Percentiles rank a stretch among this genome's conserved stretches.
Evolutionary conservation across 495 filamentous ascomycete species (phyloP).

Genomic region (Neurospora sublineolata): DNA sequence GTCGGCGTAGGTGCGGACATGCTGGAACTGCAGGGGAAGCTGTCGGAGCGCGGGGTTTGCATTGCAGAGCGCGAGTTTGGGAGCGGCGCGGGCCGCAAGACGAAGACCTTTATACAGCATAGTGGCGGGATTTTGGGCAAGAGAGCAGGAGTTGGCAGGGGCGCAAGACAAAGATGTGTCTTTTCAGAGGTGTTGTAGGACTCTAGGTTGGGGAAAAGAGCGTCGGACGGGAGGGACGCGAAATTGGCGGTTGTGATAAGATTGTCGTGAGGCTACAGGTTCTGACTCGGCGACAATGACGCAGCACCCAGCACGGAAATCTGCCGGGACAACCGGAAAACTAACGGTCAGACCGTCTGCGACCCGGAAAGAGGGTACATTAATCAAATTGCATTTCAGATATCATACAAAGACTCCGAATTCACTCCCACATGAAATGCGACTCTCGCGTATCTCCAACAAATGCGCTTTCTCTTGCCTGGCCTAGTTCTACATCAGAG

Average conservation of each 20-base stretch:
- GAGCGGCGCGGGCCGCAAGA: conserved; percentile 36
- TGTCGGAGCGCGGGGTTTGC: conserved; percentile 28
- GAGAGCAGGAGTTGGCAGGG: neutral
- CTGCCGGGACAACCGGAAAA: neutral
- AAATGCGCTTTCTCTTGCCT: neutral
- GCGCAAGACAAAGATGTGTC: neutral
- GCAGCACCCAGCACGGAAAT: neutral
- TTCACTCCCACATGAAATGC: neutral
- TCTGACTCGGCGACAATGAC: neutral
- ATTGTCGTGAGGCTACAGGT: neutral
- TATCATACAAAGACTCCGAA: neutral
- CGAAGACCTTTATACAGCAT: conserved; percentile 42
- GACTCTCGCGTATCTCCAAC: neutral
- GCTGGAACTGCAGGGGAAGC: conserved; percentile 35
- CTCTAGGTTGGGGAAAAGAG: neutral
- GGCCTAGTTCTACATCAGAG: neutral
- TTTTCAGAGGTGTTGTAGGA: neutral
- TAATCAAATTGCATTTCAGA: neutral
- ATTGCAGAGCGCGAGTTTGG: conserved; percentile 16
- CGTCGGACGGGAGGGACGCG: neutral
- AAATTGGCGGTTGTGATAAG: neutral
- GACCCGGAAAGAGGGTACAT: neutral
- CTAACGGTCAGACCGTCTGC: neutral
- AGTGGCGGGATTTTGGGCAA: conserved; percentile 8
- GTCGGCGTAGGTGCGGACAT: conserved; percentile 55